Percentiles rank a stretch among this genome's conserved stretches.
phyloP scores from a whole-genome alignment of 2,329 filamentous ascomycete species.

The Aspergillus tanneri region DNA sequence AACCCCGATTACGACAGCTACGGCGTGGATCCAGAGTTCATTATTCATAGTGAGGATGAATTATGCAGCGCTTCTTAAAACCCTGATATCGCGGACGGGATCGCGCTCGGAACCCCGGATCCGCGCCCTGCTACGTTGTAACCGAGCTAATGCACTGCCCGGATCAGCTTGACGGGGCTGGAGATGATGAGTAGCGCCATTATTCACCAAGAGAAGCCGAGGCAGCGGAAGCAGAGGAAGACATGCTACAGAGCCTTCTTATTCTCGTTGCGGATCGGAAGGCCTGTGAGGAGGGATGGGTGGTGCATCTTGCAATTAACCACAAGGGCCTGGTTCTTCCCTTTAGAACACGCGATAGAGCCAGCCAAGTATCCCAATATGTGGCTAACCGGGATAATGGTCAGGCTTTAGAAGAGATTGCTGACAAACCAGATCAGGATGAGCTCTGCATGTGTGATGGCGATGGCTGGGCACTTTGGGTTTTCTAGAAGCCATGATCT shows the following conservation, averaged over 20 bases:
- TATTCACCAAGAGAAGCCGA: neutral
- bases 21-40: conserved; percentile 6
- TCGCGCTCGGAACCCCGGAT: conserved; percentile 16
- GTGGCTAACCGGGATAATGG: conserved; percentile 11
- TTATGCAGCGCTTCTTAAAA: too few relatives aligned
- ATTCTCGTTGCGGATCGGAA: conserved; percentile 20
- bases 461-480: conserved; percentile 19
- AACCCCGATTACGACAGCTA: neutral
- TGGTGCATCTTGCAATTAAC: conserved; percentile 17
- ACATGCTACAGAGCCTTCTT: conserved; percentile 9
- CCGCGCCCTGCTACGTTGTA: conserved; percentile 15
- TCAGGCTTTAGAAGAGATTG: conserved; percentile 16
- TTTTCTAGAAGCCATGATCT: too few relatives aligned
- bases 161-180: conserved; percentile 15
- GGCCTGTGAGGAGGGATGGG: conserved; percentile 21
- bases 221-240: neutral
- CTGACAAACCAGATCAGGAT: conserved; percentile 9
- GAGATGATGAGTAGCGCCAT: neutral
- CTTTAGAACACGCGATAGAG: conserved; percentile 15
- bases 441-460: conserved; percentile 9
- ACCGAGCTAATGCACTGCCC: conserved; percentile 17
- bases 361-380: neutral
- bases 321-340: conserved; percentile 19
- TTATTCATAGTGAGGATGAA: too few relatives aligned
- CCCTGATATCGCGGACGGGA: conserved; percentile 6